Conservation (phyloP, 352 stramenopile genomes). For the Globisporangium irregulare region DNA sequence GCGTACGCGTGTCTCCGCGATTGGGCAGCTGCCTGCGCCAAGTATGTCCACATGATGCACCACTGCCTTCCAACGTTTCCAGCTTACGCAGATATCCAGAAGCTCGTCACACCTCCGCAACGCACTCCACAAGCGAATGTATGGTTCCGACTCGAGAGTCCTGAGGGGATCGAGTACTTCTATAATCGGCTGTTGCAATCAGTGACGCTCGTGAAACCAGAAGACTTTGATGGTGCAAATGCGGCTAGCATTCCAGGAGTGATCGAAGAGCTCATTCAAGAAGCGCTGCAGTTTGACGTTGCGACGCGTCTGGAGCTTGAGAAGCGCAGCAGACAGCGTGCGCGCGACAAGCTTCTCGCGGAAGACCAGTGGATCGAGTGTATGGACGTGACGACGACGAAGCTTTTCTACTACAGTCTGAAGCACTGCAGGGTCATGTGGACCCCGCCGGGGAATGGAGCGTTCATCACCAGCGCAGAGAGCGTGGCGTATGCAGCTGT, state of each 20-base stretch:
- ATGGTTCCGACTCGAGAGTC: slow-evolving; percentile 53
- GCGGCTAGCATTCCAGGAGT: slow-evolving; percentile 44
- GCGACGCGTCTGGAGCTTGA: slow-evolving; percentile 52
- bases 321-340: slow-evolving; percentile 35
- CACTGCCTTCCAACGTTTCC: slow-evolving; percentile 50
- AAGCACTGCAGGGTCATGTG: slow-evolving; percentile 42
- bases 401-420: slow-evolving; percentile 70
- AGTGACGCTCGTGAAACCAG: slow-evolving; percentile 35
- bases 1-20: slow-evolving; percentile 50
- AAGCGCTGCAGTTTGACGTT: slow-evolving; percentile 37
- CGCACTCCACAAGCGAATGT: slow-evolving; percentile 53
- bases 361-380: slow-evolving; percentile 75
- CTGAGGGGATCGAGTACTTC: slow-evolving; percentile 49
- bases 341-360: slow-evolving; percentile 39
- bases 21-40: slow-evolving; percentile 42
- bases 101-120: slow-evolving; percentile 41
- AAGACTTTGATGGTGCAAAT: slow-evolving; percentile 54
- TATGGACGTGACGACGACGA: slow-evolving; percentile 34
- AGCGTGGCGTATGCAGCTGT: slow-evolving; percentile 56
- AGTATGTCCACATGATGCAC: slow-evolving; percentile 54
- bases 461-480: slow-evolving; percentile 45
- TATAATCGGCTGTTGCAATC: slow-evolving; percentile 61
- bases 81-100: slow-evolving; percentile 36
- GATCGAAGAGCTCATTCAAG: slow-evolving; percentile 46
- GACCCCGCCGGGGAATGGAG: slow-evolving; percentile 35